Percentiles rank a stretch among this genome's conserved stretches.
Conservation (phyloP, 1,284 basidiomycete species). For the Boletus smithii region DNA sequence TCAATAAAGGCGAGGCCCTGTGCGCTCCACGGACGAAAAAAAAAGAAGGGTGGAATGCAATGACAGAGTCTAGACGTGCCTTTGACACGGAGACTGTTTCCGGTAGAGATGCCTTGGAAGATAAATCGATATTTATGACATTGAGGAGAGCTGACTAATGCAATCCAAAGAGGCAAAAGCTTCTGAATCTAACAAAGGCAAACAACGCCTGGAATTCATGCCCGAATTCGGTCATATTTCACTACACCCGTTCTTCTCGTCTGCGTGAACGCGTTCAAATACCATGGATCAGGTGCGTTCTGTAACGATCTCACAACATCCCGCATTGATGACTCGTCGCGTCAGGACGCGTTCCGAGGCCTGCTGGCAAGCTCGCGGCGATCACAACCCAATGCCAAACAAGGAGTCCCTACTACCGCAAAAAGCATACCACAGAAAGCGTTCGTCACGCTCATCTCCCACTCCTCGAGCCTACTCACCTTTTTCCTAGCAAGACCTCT, state of each 20-base stretch:
- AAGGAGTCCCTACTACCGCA: background rate
- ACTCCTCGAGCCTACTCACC: background rate
- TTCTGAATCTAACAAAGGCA: slow-evolving; percentile 28
- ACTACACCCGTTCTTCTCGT: no score
- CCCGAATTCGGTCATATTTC: no score
- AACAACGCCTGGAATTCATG: slow-evolving; percentile 20
- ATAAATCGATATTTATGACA: no score
- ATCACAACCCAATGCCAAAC: slow-evolving; percentile 11
- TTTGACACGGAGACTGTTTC: background rate
- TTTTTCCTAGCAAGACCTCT: slow-evolving; percentile 30
- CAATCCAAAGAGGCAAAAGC: slow-evolving; percentile 16
- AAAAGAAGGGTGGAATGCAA: slow-evolving; percentile 5
- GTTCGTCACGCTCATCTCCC: slow-evolving; percentile 18
- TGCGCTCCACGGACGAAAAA: background rate
- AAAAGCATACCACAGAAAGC: slow-evolving; percentile 18
- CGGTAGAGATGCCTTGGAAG: background rate
- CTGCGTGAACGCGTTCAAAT: background rate
- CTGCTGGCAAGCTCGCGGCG: slow-evolving; percentile 31
- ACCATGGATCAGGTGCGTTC: slow-evolving; percentile 30
- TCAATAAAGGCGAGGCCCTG: background rate
- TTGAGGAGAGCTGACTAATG: slow-evolving; percentile 16
- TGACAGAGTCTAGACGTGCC: slow-evolving; percentile 8
- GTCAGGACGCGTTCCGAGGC: slow-evolving; percentile 41
- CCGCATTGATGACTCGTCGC: background rate
- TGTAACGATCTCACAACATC: background rate